Percentiles rank a stretch among this genome's conserved stretches.
These are phyloP conservation scores for Letharia lupina DNA, from an alignment of 495 filamentous ascomycete species.

Conservation along the genomic window DNA sequence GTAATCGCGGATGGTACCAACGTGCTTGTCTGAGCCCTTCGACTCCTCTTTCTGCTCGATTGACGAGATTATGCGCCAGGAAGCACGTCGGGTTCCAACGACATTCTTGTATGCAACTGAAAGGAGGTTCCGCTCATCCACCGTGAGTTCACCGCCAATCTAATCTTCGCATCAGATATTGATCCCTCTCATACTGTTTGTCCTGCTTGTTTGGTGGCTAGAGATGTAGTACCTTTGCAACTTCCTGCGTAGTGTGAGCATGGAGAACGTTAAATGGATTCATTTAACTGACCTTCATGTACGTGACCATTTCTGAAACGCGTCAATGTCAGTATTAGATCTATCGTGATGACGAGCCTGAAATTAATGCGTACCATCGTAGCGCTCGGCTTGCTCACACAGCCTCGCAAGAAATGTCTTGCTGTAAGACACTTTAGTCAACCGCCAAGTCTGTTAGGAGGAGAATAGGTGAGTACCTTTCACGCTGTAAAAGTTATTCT, in stretches of 20 bases:
- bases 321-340: conserved; percentile 7
- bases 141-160: conserved; percentile 92
- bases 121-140: conserved; percentile 98
- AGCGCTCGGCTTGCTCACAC: conserved; percentile 99
- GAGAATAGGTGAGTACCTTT: conserved; percentile 56
- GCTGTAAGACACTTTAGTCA: conserved; percentile 49
- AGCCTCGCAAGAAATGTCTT: conserved; percentile 99
- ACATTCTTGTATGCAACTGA: conserved; percentile 99
- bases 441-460: conserved; percentile 27
- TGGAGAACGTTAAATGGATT: conserved; percentile 18
- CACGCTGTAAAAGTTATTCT: conserved; percentile 51
- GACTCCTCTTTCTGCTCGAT: conserved; percentile 99
- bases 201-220: neutral
- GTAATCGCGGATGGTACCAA: conserved; percentile 91
- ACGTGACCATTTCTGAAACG: conserved; percentile 89
- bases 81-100: conserved; percentile 95
- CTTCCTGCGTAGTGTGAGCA: conserved; percentile 37
- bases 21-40: conserved; percentile 97
- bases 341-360: conserved; percentile 1
- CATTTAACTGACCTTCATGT: conserved; percentile 78
- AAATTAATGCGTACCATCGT: conserved; percentile 68
- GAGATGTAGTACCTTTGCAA: conserved; percentile 71
- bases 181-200: neutral
- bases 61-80: conserved; percentile 98
- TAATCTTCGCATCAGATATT: conserved; percentile 28